phyloP scores from a whole-genome alignment of 2,329 filamentous ascomycete species.

The Dendryphion nanum region DNA sequence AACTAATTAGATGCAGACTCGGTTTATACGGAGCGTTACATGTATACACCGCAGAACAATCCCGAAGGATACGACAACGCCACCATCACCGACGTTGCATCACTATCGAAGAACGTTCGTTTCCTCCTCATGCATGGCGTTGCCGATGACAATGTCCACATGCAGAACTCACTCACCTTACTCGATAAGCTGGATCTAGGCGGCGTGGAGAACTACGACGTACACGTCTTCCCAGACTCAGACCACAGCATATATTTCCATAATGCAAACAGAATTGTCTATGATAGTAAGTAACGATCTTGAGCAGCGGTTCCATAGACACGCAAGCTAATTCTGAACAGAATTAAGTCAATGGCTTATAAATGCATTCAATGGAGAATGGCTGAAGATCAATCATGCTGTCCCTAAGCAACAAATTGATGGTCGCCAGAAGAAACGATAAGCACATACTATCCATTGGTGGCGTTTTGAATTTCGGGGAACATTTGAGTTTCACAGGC shows the following conservation, averaged over 20 bases:
- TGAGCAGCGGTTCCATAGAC: not conserved
- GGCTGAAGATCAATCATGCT: slow-evolving; percentile 62
- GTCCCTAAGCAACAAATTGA: slow-evolving; percentile 43
- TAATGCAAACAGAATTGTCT: slow-evolving; percentile 86
- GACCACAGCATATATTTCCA: slow-evolving; percentile 96
- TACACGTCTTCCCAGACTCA: slow-evolving; percentile 94
- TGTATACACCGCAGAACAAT: slow-evolving; percentile 91
- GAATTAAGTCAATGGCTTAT: slow-evolving; percentile 87
- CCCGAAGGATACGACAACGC: slow-evolving; percentile 71
- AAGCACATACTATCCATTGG: too few species aligned
- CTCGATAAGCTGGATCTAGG: slow-evolving; percentile 82
- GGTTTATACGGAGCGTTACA: slow-evolving; percentile 94
- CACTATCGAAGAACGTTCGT: slow-evolving; percentile 72
- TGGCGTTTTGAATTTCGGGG: too few species aligned
- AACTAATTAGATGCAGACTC: slow-evolving; percentile 57
- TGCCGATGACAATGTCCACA: slow-evolving; percentile 96
- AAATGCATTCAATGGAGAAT: slow-evolving; percentile 97
- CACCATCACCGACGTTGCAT: slow-evolving; percentile 70
- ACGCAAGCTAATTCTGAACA: slow-evolving; percentile 32
- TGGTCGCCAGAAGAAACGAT: slow-evolving; percentile 8
- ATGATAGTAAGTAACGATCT: slow-evolving; percentile 69
- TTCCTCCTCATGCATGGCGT: slow-evolving; percentile 96
- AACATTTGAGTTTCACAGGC: not conserved
- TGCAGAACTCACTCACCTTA: slow-evolving; percentile 87
- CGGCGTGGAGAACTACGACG: slow-evolving; percentile 87